phyloP scores from a whole-genome alignment of 2,329 filamentous ascomycete species.

The Cladorrhinum sp. region DNA sequence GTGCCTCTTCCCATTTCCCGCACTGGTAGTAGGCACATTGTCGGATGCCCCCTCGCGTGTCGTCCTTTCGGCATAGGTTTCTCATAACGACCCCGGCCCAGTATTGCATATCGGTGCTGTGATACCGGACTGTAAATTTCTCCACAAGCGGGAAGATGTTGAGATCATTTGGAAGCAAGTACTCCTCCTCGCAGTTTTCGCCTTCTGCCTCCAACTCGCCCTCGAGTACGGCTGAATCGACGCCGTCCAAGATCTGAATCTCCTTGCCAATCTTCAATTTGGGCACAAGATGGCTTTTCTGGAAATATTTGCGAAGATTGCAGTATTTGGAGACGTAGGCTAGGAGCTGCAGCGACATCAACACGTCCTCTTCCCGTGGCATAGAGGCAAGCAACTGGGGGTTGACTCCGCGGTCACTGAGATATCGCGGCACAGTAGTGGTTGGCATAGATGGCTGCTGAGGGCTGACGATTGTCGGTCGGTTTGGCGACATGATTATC shows the following conservation, averaged over 20 bases:
- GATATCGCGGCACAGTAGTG: constrained; percentile 73
- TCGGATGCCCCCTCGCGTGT: constrained; percentile 86
- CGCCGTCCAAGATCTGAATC: constrained; percentile 73
- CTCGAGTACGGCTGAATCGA: constrained; percentile 44
- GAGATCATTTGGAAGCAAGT: constrained; percentile 87
- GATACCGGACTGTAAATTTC: constrained; percentile 94
- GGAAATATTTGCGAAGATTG: constrained; percentile 92
- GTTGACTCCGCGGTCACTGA: constrained; percentile 69
- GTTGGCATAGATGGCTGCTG: constrained; percentile 70
- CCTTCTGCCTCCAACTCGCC: constrained; percentile 43
- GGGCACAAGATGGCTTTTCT: constrained; percentile 89
- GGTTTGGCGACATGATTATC: constrained; percentile 71
- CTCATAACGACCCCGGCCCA: constrained; percentile 99
- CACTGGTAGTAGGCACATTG: constrained; percentile 98
- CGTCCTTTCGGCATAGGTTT: constrained; percentile 96
- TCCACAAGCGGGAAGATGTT: constrained; percentile 98
- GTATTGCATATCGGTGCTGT: constrained; percentile 97
- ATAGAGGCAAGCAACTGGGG: constrained; percentile 81
- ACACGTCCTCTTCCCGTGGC: constrained; percentile 93
- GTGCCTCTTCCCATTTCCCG: constrained; percentile 96
- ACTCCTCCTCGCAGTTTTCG: constrained; percentile 77
- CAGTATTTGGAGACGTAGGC: constrained; percentile 99
- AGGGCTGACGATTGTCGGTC: constrained; percentile 66
- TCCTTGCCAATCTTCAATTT: constrained; percentile 87
- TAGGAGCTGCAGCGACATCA: constrained; percentile 95